phyloP scores from a whole-genome alignment of 75 land plant genomes.

The Cupressus sempervirens region DNA sequence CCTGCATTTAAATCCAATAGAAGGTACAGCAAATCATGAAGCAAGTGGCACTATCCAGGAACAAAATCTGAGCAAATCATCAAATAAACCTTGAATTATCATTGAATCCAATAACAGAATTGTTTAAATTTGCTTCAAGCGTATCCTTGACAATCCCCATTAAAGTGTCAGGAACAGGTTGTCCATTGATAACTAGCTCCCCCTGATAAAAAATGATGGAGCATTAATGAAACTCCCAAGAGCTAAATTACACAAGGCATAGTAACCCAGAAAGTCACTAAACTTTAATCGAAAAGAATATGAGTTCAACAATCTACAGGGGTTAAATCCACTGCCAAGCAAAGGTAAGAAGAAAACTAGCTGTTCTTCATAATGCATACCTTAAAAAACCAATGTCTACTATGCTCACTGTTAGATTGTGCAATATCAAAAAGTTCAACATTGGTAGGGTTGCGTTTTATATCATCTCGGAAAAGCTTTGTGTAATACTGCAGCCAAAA shows the following conservation, averaged over 20 bases:
- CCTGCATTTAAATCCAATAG: neutral
- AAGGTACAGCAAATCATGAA: neutral
- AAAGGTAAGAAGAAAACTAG: neutral
- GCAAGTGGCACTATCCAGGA: neutral
- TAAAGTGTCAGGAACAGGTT: constrained; percentile 46
- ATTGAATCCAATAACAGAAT: constrained; percentile 91
- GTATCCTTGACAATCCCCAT: constrained; percentile 89
- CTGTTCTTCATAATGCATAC: constrained; percentile 7
- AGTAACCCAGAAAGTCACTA: too few relatives aligned
- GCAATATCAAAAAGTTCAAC: constrained; percentile 99
- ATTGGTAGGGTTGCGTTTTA: constrained; percentile 88
- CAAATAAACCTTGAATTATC: constrained; percentile 67
- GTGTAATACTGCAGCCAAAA: constrained; percentile 61
- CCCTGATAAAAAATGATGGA: constrained; percentile 36
- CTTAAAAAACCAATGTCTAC: constrained; percentile 97
- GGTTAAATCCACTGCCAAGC: neutral
- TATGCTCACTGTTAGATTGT: constrained; percentile 96
- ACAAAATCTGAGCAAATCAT: neutral
- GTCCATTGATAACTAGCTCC: constrained; percentile 75
- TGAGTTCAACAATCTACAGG: neutral
- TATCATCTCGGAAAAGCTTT: constrained; percentile 74
- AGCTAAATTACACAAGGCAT: neutral
- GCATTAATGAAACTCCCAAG: neutral
- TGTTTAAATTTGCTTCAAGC: constrained; percentile 74
- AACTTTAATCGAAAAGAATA: neutral